Evolutionary conservation across 2,329 filamentous ascomycete genomes (phyloP), one percentile per base, ranked within the genome.

Genomic region (Lecanosticta acicola): DNA sequence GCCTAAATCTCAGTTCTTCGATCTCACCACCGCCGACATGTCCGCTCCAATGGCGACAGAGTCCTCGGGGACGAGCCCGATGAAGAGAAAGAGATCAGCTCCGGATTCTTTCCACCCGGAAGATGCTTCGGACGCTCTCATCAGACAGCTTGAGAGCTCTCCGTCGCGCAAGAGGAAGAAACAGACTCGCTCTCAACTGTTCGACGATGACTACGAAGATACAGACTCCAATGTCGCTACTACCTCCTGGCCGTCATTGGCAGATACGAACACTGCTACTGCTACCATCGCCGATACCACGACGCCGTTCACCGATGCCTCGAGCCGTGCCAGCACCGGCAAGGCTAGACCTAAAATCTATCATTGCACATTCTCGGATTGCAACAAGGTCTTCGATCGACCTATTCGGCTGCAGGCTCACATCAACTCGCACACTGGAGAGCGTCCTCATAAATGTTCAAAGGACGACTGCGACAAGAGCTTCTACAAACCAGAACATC

Each of bases 401-500:
- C 89, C 88, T 1, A 85, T 85, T 26, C 81, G 87, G 20, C 75
- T 96, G 3, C 76, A 84, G 49, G 82, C 87, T 48, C 91, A 97
- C 61, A 69, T 91, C 18, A 79, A 88, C 53, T 89, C 85, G 1
- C 91, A 97, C 66, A 91, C 81, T 43, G 88, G 91, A 56, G 86
- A 91, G 57, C 81, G 90, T 1, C 82, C 88, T 0, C 94, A 85
- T 66, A 74, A 75, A 32, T 97, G 91, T 61, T 71, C 75, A 2
- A 77, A 84, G 51, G 69, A 75, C 4, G 81, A 69, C 34, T 97
- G 91, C 62, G 79, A 80, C 59, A 96, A 95, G 71, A 78, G 83
- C 34, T 97, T 94, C 64, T 78, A 88, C 11, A 86, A 93, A 51
- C 80, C 87, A 55, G 91, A 91, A 58, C 89, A 96, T 68, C 74